Percentiles rank a stretch among this genome's conserved stretches.
These are phyloP conservation scores for Chaetomium strumarium DNA, from an alignment of 2,329 filamentous ascomycete genomes.

Conservation along the genomic window DNA sequence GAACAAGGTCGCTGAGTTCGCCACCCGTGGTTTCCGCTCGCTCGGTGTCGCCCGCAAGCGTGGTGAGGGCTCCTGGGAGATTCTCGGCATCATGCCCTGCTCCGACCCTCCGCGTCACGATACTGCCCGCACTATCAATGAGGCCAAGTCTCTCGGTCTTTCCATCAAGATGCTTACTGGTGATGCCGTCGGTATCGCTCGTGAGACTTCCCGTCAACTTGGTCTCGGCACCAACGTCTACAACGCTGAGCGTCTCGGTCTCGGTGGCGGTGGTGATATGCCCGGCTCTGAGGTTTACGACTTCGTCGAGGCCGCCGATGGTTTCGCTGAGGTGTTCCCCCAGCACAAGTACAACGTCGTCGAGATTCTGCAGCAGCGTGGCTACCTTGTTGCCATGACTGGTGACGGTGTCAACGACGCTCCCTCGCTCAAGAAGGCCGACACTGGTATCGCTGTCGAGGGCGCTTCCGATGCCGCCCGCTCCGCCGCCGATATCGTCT, in stretches of 20 bases:
- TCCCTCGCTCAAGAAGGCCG: constrained; percentile 88
- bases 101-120: constrained; percentile 87
- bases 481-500: constrained; percentile 88
- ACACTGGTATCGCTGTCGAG: constrained; percentile 92
- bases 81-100: constrained; percentile 92
- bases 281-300: constrained; percentile 90
- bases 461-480: constrained; percentile 86
- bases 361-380: constrained; percentile 88
- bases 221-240: constrained; percentile 91
- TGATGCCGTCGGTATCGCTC: constrained; percentile 87
- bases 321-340: constrained; percentile 90
- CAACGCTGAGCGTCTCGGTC: constrained; percentile 86
- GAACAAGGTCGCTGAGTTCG: constrained; percentile 88
- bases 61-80: constrained; percentile 76
- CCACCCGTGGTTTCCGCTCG: constrained; percentile 87
- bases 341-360: constrained; percentile 95
- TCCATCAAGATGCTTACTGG: constrained; percentile 96
- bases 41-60: constrained; percentile 90
- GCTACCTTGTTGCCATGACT: constrained; percentile 92
- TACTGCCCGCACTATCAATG: constrained; percentile 82
- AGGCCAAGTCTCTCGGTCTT: constrained; percentile 80
- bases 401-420: constrained; percentile 95
- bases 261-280: constrained; percentile 87
- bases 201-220: constrained; percentile 85
- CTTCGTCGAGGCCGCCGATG: constrained; percentile 91